Evolutionary conservation across 352 stramenopile genomes (phyloP).

Genomic region (Phytophthora megakarya): DNA sequence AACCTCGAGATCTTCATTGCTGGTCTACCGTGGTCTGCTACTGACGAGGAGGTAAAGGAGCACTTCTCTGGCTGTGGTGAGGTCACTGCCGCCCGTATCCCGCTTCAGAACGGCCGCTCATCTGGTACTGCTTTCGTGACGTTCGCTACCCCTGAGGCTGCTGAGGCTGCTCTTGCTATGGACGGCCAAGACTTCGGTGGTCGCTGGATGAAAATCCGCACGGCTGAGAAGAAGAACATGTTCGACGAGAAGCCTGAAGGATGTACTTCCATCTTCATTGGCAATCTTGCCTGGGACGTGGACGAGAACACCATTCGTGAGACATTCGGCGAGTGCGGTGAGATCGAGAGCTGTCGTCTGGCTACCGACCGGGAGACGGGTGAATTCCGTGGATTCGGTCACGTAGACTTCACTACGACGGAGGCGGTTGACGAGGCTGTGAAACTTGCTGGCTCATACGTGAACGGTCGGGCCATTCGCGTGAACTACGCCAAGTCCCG

Average conservation of each 20-base stretch:
- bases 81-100: constrained; percentile 84
- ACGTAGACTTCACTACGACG: constrained; percentile 97
- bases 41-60: constrained; percentile 93
- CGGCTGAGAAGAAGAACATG: constrained; percentile 85
- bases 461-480: constrained; percentile 93
- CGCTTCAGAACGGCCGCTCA: constrained; percentile 88
- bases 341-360: constrained; percentile 95
- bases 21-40: constrained; percentile 95
- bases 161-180: constrained; percentile 86
- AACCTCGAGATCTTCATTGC: constrained; percentile 88
- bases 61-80: constrained; percentile 95
- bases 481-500: constrained; percentile 95
- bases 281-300: constrained; percentile 97
- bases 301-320: constrained; percentile 94
- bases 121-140: constrained; percentile 96
- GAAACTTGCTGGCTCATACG: constrained; percentile 91
- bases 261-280: constrained; percentile 97
- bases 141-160: constrained; percentile 80
- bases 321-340: constrained; percentile 94
- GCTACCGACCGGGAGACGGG: constrained; percentile 96
- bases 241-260: constrained; percentile 93
- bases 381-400: constrained; percentile 98
- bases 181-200: constrained; percentile 95
- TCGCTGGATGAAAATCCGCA: constrained; percentile 96
- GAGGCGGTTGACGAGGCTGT: constrained; percentile 93